These are phyloP conservation scores for Hepatocystis sp. DNA, from an alignment of 169 alveolate genomes.

Conservation along the genomic window DNA sequence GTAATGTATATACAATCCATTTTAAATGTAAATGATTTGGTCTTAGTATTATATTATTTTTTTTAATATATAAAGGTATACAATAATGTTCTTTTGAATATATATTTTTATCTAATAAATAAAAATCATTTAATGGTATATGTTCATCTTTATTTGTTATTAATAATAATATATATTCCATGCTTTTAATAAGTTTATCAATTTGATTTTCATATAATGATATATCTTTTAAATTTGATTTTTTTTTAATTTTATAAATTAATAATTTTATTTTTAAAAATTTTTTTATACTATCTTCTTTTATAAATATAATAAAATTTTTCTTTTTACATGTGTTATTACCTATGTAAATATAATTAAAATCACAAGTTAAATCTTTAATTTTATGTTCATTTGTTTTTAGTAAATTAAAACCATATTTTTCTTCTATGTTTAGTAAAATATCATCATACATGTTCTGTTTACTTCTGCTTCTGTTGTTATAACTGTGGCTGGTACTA, in stretches of 20 bases:
- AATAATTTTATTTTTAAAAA: slow-evolving; percentile 63
- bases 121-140: slow-evolving; percentile 55
- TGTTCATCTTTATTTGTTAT: slow-evolving; percentile 67
- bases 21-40: slow-evolving; percentile 46
- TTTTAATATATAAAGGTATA: slow-evolving; percentile 67
- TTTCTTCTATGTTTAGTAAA: slow-evolving; percentile 32
- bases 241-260: slow-evolving; percentile 44
- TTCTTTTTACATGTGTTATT: slow-evolving; percentile 18
- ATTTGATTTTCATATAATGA: slow-evolving; percentile 56
- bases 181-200: slow-evolving; percentile 52
- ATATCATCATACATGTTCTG: too few relatives aligned
- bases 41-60: slow-evolving; percentile 36
- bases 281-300: slow-evolving; percentile 57
- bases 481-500: too few relatives aligned
- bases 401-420: slow-evolving; percentile 64
- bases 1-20: slow-evolving; percentile 71
- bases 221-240: slow-evolving; percentile 42
- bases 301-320: slow-evolving; percentile 40
- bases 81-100: slow-evolving; percentile 52
- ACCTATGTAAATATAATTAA: slow-evolving; percentile 69
- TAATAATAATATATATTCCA: slow-evolving; percentile 54
- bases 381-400: slow-evolving; percentile 64
- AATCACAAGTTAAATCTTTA: slow-evolving; percentile 62
- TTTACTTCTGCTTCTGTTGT: too few relatives aligned
- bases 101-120: slow-evolving; percentile 48